Evolutionary conservation across 148 eudicot genomes (phyloP).

Genomic region (Arbutus unedo): DNA sequence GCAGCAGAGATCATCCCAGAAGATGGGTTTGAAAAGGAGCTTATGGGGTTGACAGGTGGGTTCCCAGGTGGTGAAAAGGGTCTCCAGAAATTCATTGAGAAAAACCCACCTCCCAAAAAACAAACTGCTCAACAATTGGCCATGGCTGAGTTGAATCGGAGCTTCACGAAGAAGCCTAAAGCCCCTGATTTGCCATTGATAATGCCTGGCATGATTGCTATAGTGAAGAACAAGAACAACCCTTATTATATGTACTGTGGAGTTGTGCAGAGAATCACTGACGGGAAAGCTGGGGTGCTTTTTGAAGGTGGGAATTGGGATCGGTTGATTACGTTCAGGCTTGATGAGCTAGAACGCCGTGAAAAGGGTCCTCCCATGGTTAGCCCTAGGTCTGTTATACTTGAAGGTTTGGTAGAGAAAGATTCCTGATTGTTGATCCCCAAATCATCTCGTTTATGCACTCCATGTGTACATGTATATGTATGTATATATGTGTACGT

Average conservation of each 20-base stretch:
- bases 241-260: slow-evolving; percentile 82
- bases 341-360: slow-evolving; percentile 81
- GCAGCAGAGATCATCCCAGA: slow-evolving; percentile 25
- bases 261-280: slow-evolving; percentile 86
- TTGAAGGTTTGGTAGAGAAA: slow-evolving; percentile 37
- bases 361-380: slow-evolving; percentile 84
- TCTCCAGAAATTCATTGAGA: slow-evolving; percentile 55
- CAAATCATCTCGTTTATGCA: too few relatives aligned
- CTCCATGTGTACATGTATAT: not conserved
- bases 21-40: slow-evolving; percentile 71
- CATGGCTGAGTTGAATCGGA: slow-evolving; percentile 25
- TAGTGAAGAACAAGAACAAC: slow-evolving; percentile 67
- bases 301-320: slow-evolving; percentile 98
- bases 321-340: slow-evolving; percentile 63
- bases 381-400: slow-evolving; percentile 51
- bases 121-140: not conserved
- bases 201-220: slow-evolving; percentile 83
- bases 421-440: slow-evolving; percentile 14
- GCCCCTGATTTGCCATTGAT: slow-evolving; percentile 71
- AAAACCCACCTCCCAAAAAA: slow-evolving; percentile 65
- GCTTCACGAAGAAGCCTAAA: slow-evolving; percentile 44
- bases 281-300: slow-evolving; percentile 81
- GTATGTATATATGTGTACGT: not conserved
- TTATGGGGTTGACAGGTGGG: slow-evolving; percentile 78
- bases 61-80: slow-evolving; percentile 96